phyloP scores from a whole-genome alignment of 1,284 basidiomycete species.

The Ceratobasidium sp. region DNA sequence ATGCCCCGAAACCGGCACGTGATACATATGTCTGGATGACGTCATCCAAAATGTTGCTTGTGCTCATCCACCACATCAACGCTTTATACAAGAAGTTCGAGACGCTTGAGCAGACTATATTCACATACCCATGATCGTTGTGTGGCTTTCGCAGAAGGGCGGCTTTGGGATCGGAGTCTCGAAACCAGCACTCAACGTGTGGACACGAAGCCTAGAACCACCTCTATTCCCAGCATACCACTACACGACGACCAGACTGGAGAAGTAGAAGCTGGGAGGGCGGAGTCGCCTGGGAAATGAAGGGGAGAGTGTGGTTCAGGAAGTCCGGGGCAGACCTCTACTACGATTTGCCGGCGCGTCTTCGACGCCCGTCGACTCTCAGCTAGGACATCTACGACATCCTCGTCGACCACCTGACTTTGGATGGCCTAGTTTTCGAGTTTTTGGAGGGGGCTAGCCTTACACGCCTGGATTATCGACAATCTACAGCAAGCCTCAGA shows the following conservation, averaged over 20 bases:
- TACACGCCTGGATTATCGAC: conserved; percentile 38
- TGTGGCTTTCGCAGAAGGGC: no score
- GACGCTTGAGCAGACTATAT: no score
- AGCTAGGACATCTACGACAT: conserved; percentile 56
- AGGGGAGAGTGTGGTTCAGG: conserved; percentile 41
- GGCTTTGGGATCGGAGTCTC: no score
- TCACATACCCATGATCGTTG: no score
- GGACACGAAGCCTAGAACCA: conserved; percentile 7
- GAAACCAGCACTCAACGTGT: no score
- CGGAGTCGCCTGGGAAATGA: background rate
- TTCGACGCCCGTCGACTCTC: conserved; percentile 75
- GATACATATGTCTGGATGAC: no score
- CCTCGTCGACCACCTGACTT: conserved; percentile 19
- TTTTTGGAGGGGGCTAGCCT: conserved; percentile 6
- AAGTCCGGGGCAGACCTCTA: conserved; percentile 35
- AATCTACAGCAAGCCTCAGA: background rate
- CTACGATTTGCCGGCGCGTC: conserved; percentile 73
- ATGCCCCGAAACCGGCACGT: no score
- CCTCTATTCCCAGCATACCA: conserved; percentile 3
- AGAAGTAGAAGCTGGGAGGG: background rate
- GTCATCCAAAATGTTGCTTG: no score
- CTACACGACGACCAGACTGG: conserved; percentile 4
- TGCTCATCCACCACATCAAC: no score
- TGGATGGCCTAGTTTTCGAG: conserved; percentile 21
- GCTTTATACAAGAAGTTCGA: no score